A percentile compares a stretch with the other conserved stretches of the same genome.
Evolutionary conservation across 1,284 basidiomycete genomes (phyloP).

Genomic region (Irpex sp.): DNA sequence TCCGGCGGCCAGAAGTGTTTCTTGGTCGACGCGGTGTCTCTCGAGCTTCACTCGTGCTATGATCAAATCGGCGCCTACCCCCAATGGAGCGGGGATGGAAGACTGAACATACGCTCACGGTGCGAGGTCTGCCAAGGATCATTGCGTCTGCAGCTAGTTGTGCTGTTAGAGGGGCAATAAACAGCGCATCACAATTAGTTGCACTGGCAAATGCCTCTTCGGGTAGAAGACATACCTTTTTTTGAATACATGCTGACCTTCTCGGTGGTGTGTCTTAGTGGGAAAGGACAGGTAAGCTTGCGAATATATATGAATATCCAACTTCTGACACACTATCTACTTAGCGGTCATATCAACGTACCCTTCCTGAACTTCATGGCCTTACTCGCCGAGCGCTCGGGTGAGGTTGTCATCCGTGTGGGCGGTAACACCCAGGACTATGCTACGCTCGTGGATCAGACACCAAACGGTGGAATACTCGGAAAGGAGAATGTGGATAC

Average conservation of each 20-base stretch:
- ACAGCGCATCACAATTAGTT: too few species aligned
- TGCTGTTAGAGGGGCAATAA: too few species aligned
- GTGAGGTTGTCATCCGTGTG: slow-evolving; percentile 55
- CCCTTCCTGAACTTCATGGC: slow-evolving; percentile 74
- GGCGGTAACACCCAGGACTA: slow-evolving; percentile 77
- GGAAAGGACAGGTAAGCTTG: slow-evolving; percentile 19
- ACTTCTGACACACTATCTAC: background rate
- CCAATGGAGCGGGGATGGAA: background rate
- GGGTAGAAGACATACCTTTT: background rate
- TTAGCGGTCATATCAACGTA: slow-evolving; percentile 33
- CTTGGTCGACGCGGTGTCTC: background rate
- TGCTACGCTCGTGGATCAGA: slow-evolving; percentile 28
- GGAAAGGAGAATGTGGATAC: slow-evolving; percentile 14
- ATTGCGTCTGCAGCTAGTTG: too few species aligned
- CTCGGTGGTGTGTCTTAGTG: slow-evolving; percentile 11
- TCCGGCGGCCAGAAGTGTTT: background rate
- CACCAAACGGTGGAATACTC: slow-evolving; percentile 16
- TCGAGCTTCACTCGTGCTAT: too few species aligned
- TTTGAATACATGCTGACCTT: background rate
- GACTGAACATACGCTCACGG: too few species aligned
- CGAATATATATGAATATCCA: background rate
- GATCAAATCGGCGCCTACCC: too few species aligned
- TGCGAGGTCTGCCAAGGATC: too few species aligned
- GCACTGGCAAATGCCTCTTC: too few species aligned
- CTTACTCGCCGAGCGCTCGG: slow-evolving; percentile 55